Evolutionary conservation across 495 filamentous ascomycete genomes (phyloP), one percentile per base, ranked within the genome.

Genomic region (Penicillium crystallinum): DNA sequence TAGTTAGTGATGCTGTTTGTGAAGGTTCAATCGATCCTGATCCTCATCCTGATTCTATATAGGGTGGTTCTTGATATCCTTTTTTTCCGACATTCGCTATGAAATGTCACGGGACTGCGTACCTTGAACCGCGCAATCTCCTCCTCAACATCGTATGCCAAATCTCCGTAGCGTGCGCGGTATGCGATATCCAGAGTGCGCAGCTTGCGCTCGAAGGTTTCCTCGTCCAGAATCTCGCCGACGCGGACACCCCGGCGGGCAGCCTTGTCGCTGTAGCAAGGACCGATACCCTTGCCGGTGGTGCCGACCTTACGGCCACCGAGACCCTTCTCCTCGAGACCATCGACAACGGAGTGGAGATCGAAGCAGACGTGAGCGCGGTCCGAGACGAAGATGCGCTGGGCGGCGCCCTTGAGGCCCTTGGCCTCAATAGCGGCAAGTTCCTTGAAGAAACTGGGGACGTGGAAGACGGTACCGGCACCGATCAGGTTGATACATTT

Each of bases 381-480:
- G 63, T 92, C 87, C 23, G 81, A 85, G 66, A 96, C 80, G 66
- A 88, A 87, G 45, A 95, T 82, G 57, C 90, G 81, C 56, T 77
- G 68, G 48, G 79, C 77, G 22, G 80, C 79, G 53, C 79, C 76
- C 17, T 77, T 64, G 43, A 95, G 68, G 15, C 91, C 90, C 72
- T 95, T 87, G 35, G 71, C 70, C 63, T 90, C 78, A 14, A 91
- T 68, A 22, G 77, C 77, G 43, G 78, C 77, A 49, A 96, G 77
- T 71, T 97, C 91, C 65, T 86, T 84, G 81, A 95, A 95, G 79
- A 97, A 93, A 39, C 78, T 79, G 43, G 87, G 87, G 40, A 95
- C 77, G 75, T 96, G 87, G 50, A 96, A 80, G 48, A 95, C 90
- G 43, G 85, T 85, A 47, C 89, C 89, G 51, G 86, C 85, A 45